phyloP scores from a whole-genome alignment of 148 eudicot genomes.

The Linanthus parryae region DNA sequence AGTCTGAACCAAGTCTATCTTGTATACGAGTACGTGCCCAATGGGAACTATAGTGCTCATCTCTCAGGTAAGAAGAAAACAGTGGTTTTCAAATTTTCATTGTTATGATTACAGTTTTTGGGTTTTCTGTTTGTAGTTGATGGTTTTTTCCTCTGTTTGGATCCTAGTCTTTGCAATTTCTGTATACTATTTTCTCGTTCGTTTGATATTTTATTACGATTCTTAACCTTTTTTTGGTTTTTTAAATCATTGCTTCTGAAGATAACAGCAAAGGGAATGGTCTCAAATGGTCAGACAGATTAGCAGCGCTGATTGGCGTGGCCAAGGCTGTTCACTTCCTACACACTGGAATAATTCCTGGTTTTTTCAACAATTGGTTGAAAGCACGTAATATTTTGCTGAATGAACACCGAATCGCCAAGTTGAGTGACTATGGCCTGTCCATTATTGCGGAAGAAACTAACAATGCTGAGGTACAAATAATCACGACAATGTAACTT shows the following conservation, averaged over 20 bases:
- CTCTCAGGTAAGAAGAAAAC: conserved; percentile 40
- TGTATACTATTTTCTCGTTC: too few relatives aligned
- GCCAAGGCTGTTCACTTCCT: conserved; percentile 81
- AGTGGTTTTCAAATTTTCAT: too few relatives aligned
- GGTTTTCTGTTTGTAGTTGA: too few relatives aligned
- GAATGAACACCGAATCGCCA: conserved; percentile 58
- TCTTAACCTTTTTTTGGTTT: too few relatives aligned
- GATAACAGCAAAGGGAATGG: conserved; percentile 25
- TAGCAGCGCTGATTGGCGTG: conserved; percentile 46
- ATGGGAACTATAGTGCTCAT: conserved; percentile 42
- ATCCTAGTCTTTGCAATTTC: too few relatives aligned
- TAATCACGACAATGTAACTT: too few relatives aligned
- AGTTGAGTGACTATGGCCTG: conserved; percentile 74
- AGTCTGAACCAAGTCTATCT: conserved; percentile 46
- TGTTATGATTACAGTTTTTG: too few relatives aligned
- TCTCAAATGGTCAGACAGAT: conserved; percentile 62
- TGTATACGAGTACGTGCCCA: conserved; percentile 53
- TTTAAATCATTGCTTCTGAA: conserved; percentile 9
- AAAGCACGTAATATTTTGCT: conserved; percentile 51
- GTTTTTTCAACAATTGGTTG: conserved; percentile 59
- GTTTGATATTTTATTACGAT: too few relatives aligned
- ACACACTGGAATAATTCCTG: conserved; percentile 72
- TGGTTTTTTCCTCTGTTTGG: too few relatives aligned
- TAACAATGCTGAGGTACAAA: conserved; percentile 34
- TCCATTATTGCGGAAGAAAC: conserved; percentile 52